Base-by-base conservation (phyloP, 2,329 filamentous ascomycete genomes). In the Hypoxylon rubiginosum region DNA sequence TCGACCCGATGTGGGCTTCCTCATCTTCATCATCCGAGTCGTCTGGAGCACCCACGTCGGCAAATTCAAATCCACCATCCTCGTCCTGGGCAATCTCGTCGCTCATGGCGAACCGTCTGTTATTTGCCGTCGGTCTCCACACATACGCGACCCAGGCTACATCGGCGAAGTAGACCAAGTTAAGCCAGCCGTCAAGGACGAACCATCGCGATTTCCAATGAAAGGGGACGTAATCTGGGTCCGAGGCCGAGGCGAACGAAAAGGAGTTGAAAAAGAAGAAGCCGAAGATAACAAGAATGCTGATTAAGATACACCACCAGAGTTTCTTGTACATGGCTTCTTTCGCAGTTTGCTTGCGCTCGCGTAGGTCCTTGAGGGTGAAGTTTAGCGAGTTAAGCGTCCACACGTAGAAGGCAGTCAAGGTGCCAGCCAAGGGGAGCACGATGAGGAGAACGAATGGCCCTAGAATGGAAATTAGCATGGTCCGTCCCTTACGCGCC, bases 211-310 rank as follows among this genome's bases (percentile, higher is more conserved):
- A 94, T 82, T 97, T 95, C 96, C 96, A 99, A 80, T 99, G 95
- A 73, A 93, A 92, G 1, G 96, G 96, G 4, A 97, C 93, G 78
- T 97, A 99, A 78, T 97, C 92, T 0, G 92, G 92, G 69, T 94
- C 91, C 51, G 87, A 88, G 51, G 90, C 89, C 11, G 94, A 94
- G 52, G 94, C 95, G 78, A 99, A 97, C 0, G 92, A 93, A 80
- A 97, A 94, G 72, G 92, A 97, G 84, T 97, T 98, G 84, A 98
- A 90, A 84, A 99, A 98, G 85, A 99, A 97, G 83, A 99, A 99
- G 62, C 86, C 94, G 74, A 99, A 99, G 73, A 98, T 97, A 73
- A 98, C 93, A 52, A 98, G 82, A 77, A 99, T 97, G 78, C 92
- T 97, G 69, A 88, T 85, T 49, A 99, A 85, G 65, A 99, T 97